Evolutionary conservation across 2,329 filamentous ascomycete species (phyloP).

Genomic region (Raffaelea albimanens): DNA sequence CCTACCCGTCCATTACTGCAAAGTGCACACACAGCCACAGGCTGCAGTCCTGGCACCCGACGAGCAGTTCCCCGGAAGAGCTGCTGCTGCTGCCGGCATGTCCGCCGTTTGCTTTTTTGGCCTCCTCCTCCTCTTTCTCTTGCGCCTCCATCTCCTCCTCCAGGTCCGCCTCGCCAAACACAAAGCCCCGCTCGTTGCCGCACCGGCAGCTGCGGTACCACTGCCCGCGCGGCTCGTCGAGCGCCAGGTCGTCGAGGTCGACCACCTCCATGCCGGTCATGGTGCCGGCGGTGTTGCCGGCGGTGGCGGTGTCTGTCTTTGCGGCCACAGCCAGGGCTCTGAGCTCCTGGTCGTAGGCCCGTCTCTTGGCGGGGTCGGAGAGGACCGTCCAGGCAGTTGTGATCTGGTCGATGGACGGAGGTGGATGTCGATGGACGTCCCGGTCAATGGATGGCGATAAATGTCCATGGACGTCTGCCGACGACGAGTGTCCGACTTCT

Average conservation of each 20-base stretch:
- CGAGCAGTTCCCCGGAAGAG: slow-evolving; percentile 50
- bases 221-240: slow-evolving; percentile 28
- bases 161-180: slow-evolving; percentile 49
- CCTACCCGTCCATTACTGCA: slow-evolving; percentile 32
- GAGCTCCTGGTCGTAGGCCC: slow-evolving; percentile 44
- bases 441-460: slow-evolving; percentile 5
- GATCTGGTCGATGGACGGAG: slow-evolving; percentile 58
- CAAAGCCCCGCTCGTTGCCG: slow-evolving; percentile 52
- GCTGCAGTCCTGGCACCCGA: slow-evolving; percentile 58
- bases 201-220: slow-evolving; percentile 56
- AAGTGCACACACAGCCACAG: slow-evolving; percentile 58
- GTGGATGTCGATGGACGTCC: slow-evolving; percentile 26
- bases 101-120: too few species aligned
- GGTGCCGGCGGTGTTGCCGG: slow-evolving; percentile 11
- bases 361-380: slow-evolving; percentile 36
- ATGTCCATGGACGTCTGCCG: not conserved
- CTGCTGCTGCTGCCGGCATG: slow-evolving; percentile 18
- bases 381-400: slow-evolving; percentile 48
- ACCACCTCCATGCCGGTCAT: slow-evolving; percentile 51
- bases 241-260: slow-evolving; percentile 55
- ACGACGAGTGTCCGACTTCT: not conserved
- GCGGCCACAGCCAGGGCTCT: slow-evolving; percentile 24
- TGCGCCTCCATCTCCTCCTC: slow-evolving; percentile 31
- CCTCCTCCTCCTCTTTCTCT: not conserved
- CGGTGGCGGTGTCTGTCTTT: slow-evolving; percentile 12